phyloP scores from a whole-genome alignment of 1,139 yeast genomes.

The Candida gigantensis region DNA sequence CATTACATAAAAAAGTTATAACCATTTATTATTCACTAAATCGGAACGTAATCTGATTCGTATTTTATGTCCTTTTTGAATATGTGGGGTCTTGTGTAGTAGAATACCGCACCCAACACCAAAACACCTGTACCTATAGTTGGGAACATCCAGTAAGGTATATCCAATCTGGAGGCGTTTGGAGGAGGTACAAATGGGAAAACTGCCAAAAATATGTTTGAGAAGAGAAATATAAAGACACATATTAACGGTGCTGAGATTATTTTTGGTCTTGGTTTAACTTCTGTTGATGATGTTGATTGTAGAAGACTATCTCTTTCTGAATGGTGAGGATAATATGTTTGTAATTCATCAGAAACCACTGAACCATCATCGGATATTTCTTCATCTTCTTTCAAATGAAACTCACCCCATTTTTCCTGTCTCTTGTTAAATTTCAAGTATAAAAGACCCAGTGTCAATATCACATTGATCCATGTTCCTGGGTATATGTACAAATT shows the following conservation, averaged over 20 bases:
- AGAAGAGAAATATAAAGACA: constrained; percentile 40
- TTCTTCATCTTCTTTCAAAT: constrained; percentile 10
- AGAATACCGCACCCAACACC: constrained; percentile 45
- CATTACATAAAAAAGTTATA: constrained; percentile 4
- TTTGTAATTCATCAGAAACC: constrained; percentile 11
- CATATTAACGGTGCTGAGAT: constrained; percentile 31
- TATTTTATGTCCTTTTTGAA: constrained; percentile 14
- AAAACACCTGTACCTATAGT: constrained; percentile 52
- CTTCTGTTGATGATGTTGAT: constrained; percentile 1
- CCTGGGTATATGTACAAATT: constrained; percentile 54
- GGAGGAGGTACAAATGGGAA: constrained; percentile 63
- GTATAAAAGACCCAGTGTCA: constrained; percentile 44
- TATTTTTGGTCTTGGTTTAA: constrained; percentile 8
- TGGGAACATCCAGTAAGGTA: constrained; percentile 62
- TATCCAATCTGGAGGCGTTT: constrained; percentile 22
- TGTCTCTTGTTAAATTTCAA: constrained; percentile 30
- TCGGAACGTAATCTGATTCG: constrained; percentile 16
- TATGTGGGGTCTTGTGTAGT: constrained; percentile 17
- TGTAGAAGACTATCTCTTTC: constrained; percentile 7
- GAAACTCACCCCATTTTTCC: constrained; percentile 37
- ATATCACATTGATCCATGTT: constrained; percentile 48
- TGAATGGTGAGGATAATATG: constrained; percentile 11
- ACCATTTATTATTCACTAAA: not conserved
- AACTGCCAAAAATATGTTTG: constrained; percentile 54
- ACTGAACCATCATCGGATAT: constrained; percentile 9